Evolutionary conservation across 768 basidiomycete genomes (phyloP).

Genomic region (Lentinula lateritia): DNA sequence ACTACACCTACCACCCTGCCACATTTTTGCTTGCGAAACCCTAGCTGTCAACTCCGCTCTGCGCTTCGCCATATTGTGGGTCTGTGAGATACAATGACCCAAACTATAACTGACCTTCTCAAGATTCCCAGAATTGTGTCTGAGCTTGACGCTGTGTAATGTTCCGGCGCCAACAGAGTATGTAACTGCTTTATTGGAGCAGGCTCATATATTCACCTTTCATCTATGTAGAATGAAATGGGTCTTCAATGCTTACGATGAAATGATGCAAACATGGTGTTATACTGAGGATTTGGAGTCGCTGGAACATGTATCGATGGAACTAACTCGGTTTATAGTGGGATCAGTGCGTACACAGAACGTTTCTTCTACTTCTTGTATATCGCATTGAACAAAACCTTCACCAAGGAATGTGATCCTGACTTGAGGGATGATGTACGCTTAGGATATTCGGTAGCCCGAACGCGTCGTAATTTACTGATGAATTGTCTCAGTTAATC

Average conservation of each 20-base stretch:
- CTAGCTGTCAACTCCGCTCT: slow-evolving; percentile 52
- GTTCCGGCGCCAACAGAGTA: slow-evolving; percentile 66
- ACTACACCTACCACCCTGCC: slow-evolving; percentile 60
- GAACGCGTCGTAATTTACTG: not conserved
- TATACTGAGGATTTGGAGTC: slow-evolving; percentile 61
- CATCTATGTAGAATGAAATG: slow-evolving; percentile 41
- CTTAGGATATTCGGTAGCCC: slow-evolving; percentile 1
- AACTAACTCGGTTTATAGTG: slow-evolving; percentile 49
- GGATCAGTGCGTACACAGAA: slow-evolving; percentile 41
- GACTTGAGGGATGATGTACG: slow-evolving; percentile 65
- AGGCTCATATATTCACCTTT: not conserved
- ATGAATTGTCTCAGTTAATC: slow-evolving; percentile 41
- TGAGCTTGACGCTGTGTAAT: slow-evolving; percentile 65
- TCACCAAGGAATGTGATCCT: slow-evolving; percentile 39
- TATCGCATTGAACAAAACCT: not conserved
- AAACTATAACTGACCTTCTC: not conserved
- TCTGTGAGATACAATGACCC: slow-evolving; percentile 7
- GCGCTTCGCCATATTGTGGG: slow-evolving; percentile 63
- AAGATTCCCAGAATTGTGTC: slow-evolving; percentile 69
- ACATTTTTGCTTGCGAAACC: slow-evolving; percentile 67
- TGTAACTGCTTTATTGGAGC: slow-evolving; percentile 16
- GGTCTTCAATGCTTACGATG: slow-evolving; percentile 57
- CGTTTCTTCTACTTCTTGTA: not conserved
- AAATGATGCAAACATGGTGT: slow-evolving; percentile 58
- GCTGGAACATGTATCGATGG: slow-evolving; percentile 61